A percentile compares a stretch with the other conserved stretches of the same genome.
These are phyloP conservation scores for Pogostemon cablin DNA, from an alignment of 257 asterid genomes.

Conservation along the genomic window DNA sequence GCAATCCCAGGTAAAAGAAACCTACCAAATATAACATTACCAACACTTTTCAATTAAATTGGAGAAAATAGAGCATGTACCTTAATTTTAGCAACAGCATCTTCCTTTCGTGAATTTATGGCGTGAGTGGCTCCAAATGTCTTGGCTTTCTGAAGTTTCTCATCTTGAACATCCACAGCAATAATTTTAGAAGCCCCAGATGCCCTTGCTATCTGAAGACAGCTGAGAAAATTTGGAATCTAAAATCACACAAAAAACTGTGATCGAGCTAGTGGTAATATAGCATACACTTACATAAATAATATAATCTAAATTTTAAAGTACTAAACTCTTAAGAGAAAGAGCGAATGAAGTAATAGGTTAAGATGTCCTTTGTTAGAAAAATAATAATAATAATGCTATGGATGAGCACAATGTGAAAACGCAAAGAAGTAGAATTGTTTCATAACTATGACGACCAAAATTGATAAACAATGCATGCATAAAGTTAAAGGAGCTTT, in stretches of 20 bases:
- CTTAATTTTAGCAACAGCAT: conserved; percentile 69
- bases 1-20: too few relatives aligned
- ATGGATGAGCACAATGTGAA: neutral
- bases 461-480: neutral
- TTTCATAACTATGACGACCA: conserved; percentile 3
- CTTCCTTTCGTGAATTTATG: conserved; percentile 76
- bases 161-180: conserved; percentile 96
- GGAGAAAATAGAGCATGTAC: conserved; percentile 39
- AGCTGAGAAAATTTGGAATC: conserved; percentile 55
- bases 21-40: neutral
- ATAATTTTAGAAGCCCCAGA: conserved; percentile 97
- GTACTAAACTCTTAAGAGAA: conserved; percentile 1
- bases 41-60: conserved; percentile 8
- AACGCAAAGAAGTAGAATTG: conserved; percentile 1
- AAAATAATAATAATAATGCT: neutral
- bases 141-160: conserved; percentile 84
- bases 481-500: neutral
- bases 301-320: neutral
- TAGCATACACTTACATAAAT: conserved; percentile 18
- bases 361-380: conserved; percentile 2
- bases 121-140: conserved; percentile 85
- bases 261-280: conserved; percentile 8
- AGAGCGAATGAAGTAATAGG: neutral
- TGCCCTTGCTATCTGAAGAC: conserved; percentile 97
- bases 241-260: conserved; percentile 31